A percentile compares a stretch with the other conserved stretches of the same genome.
phyloP scores from a whole-genome alignment of 139 green algal species.

The Asterochloris sp. region DNA sequence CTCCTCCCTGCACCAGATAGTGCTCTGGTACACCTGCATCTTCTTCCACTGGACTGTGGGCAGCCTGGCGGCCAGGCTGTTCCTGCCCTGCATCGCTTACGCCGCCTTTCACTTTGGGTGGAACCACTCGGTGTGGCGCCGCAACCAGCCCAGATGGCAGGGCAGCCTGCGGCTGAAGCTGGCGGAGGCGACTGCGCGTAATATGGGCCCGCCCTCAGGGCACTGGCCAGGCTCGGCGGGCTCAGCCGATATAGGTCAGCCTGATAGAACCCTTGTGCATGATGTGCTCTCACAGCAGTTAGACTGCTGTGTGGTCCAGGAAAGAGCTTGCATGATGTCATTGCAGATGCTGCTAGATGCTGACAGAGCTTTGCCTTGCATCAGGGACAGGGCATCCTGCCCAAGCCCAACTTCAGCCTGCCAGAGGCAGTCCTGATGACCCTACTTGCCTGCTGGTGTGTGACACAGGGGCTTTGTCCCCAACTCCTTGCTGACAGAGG shows the following conservation, averaged over 20 bases:
- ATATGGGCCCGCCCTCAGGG: no score
- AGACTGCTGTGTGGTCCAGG: no score
- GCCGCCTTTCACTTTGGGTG: not conserved
- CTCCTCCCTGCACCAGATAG: not conserved
- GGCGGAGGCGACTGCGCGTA: not conserved
- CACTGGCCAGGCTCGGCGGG: not conserved
- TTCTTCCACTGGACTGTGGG: constrained; percentile 1
- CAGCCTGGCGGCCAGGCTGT: not conserved
- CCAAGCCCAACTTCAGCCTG: no score
- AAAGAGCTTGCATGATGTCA: no score
- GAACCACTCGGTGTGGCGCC: constrained; percentile 15
- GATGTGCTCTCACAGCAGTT: not conserved
- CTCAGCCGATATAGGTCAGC: constrained; percentile 2
- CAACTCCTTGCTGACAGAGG: no score
- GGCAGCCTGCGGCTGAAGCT: not conserved
- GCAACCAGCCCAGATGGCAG: not conserved
- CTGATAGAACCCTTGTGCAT: not conserved
- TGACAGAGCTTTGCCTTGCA: no score
- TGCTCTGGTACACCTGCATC: not conserved
- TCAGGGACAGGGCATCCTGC: no score
- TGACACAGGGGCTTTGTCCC: no score
- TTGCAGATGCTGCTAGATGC: no score
- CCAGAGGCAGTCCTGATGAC: no score
- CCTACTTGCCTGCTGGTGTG: no score
- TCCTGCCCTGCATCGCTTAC: not conserved